phyloP scores from a whole-genome alignment of 306 rosid genomes.

The Pterocarpus santalinus region DNA sequence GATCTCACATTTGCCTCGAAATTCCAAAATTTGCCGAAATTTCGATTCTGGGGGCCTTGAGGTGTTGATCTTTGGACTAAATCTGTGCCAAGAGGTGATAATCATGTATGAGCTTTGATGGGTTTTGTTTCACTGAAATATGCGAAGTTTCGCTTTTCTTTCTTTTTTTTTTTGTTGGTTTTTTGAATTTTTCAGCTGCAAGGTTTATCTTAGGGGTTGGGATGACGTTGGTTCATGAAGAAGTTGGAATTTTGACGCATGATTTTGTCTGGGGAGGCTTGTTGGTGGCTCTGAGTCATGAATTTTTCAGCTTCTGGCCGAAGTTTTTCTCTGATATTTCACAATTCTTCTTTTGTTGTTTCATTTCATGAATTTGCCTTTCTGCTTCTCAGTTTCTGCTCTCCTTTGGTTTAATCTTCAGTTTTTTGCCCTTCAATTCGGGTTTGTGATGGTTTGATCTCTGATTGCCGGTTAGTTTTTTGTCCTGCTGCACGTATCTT shows the following conservation, averaged over 20 bases:
- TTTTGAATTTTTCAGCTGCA: not conserved
- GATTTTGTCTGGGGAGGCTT: conserved; percentile 37
- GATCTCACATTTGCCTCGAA: conserved; percentile 62
- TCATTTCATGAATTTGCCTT: not conserved
- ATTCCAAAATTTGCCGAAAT: conserved; percentile 49
- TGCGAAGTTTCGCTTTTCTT: conserved; percentile 42
- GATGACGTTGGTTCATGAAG: conserved; percentile 35
- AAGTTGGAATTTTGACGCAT: conserved; percentile 38
- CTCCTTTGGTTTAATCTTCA: conserved; percentile 3
- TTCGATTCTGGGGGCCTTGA: conserved; percentile 39
- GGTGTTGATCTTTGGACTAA: conserved; percentile 52
- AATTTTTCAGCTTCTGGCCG: conserved; percentile 32
- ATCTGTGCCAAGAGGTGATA: conserved; percentile 63
- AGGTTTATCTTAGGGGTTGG: conserved; percentile 50
- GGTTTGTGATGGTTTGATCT: conserved; percentile 62
- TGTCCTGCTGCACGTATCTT: conserved; percentile 25
- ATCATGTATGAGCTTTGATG: conserved; percentile 31
- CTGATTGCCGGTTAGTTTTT: conserved; percentile 23
- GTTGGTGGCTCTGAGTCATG: conserved; percentile 25
- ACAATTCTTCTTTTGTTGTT: not conserved
- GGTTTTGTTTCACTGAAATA: conserved; percentile 44
- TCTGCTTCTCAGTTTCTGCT: not conserved
- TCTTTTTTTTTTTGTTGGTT: not conserved
- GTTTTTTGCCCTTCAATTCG: conserved; percentile 28
- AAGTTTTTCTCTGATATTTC: not conserved